Conservation (phyloP, 441 rosid species). For the Corymbia calophylla region DNA sequence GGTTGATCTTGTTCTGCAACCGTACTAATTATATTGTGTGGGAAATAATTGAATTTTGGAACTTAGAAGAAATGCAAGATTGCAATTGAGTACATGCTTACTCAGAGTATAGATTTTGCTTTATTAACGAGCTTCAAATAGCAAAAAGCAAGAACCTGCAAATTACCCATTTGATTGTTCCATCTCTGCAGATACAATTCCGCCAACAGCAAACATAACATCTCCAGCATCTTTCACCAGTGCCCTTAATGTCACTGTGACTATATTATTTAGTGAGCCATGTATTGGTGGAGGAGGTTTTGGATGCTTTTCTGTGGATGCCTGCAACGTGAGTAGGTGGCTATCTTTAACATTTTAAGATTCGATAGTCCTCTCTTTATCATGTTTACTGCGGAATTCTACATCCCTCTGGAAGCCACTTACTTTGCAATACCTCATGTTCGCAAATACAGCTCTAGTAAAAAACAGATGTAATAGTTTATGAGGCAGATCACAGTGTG, state of each 20-base stretch:
- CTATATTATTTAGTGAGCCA: conserved; percentile 70
- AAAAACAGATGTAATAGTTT: not conserved
- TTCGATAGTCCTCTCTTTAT: not conserved
- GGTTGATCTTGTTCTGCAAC: not conserved
- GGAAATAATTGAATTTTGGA: not conserved
- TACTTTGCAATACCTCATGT: not conserved
- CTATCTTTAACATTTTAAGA: conserved; percentile 5
- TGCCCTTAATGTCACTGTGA: conserved; percentile 63
- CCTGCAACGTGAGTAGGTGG: conserved; percentile 90
- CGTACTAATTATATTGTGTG: not conserved
- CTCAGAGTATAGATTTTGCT: not conserved
- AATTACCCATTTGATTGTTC: not conserved
- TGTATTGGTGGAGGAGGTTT: conserved; percentile 76
- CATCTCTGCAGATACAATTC: conserved; percentile 56
- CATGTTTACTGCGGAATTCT: not conserved
- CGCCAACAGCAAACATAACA: conserved; percentile 69
- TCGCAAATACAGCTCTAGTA: not conserved
- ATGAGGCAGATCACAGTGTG: not conserved
- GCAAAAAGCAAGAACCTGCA: not conserved
- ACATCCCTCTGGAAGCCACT: not conserved
- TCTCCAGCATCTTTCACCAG: conserved; percentile 69
- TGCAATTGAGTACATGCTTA: not conserved
- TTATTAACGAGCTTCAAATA: not conserved
- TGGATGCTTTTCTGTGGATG: conserved; percentile 61
- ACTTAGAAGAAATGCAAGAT: not conserved